A percentile compares a stretch with the other conserved stretches of the same genome.
These are phyloP conservation scores for Malassezia psittaci DNA, from an alignment of 1,284 basidiomycete species.

Conservation along the genomic window DNA sequence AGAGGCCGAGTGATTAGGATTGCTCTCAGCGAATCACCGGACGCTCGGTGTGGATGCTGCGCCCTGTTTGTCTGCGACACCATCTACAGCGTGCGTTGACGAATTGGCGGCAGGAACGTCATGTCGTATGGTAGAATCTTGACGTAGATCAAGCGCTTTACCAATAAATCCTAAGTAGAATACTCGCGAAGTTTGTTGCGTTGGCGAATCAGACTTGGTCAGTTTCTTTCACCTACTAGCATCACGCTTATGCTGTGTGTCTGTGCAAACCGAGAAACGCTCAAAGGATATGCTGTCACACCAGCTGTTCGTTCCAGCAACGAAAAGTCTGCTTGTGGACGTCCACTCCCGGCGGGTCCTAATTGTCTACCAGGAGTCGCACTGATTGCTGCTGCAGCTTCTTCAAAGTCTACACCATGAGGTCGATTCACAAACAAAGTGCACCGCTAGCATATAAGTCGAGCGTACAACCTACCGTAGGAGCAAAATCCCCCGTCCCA, in stretches of 20 bases:
- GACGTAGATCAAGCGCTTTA: conserved; percentile 28
- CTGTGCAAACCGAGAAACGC: conserved; percentile 34
- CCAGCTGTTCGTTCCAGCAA: conserved; percentile 27
- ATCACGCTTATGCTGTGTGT: conserved; percentile 41
- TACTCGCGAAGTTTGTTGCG: conserved; percentile 25
- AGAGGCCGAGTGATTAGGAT: conserved; percentile 8
- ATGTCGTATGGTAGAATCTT: conserved; percentile 24
- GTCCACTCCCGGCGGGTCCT: conserved; percentile 28
- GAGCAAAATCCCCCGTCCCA: conserved; percentile 38
- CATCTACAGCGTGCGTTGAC: conserved; percentile 31
- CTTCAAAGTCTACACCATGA: conserved; percentile 42
- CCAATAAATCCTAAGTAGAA: conserved; percentile 44
- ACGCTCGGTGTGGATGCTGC: conserved; percentile 17
- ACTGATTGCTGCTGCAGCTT: conserved; percentile 16
- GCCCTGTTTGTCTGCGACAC: conserved; percentile 24
- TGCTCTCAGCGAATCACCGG: not conserved
- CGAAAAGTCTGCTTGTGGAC: conserved; percentile 43
- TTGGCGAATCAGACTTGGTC: conserved; percentile 24
- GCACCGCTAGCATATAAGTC: conserved; percentile 19
- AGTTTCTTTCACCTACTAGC: conserved; percentile 18
- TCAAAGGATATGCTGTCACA: conserved; percentile 41
- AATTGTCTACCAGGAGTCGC: conserved; percentile 19
- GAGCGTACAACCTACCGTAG: conserved; percentile 15
- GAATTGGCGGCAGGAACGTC: conserved; percentile 37
- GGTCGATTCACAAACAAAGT: conserved; percentile 40